phyloP scores from a whole-genome alignment of 371 early-diverging fungal species.

The Rhizopus microsporus region DNA sequence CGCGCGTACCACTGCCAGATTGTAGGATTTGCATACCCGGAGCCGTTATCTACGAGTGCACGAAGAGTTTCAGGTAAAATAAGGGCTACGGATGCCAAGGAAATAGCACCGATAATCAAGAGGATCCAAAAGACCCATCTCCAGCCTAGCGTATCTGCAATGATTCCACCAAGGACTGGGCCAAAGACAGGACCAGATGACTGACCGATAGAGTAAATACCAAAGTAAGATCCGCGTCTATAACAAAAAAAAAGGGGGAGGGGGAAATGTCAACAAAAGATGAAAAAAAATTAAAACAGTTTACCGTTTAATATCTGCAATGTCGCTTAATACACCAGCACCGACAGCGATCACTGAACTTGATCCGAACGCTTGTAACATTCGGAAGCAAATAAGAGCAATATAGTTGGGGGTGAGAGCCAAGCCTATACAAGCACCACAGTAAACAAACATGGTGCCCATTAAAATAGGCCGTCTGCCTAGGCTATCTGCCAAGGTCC shows the following conservation, averaged over 20 bases:
- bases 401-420: conserved; percentile 49
- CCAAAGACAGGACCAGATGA: conserved; percentile 36
- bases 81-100: conserved; percentile 34
- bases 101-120: conserved; percentile 17
- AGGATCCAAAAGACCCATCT: conserved; percentile 44
- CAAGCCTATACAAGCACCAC: conserved; percentile 58
- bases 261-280: conserved; percentile 9
- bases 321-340: conserved; percentile 22
- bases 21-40: conserved; percentile 45
- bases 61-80: conserved; percentile 48
- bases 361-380: conserved; percentile 61
- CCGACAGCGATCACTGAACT: conserved; percentile 61
- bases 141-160: conserved; percentile 10
- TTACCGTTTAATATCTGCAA: conserved; percentile 15
- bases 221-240: conserved; percentile 62
- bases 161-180: conserved; percentile 45
- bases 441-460: conserved; percentile 56
- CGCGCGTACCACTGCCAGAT: conserved; percentile 27
- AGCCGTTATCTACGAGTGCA: conserved; percentile 49
- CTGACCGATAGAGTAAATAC: conserved; percentile 55
- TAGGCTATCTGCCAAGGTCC: conserved; percentile 57
- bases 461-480: conserved; percentile 66
- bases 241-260: conserved; percentile 5
- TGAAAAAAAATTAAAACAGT: neutral
- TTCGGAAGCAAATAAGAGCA: conserved; percentile 55